Evolutionary conservation across 768 basidiomycete species (phyloP), one percentile per base, ranked within the genome.

Genomic region (Flagelloscypha sp.): DNA sequence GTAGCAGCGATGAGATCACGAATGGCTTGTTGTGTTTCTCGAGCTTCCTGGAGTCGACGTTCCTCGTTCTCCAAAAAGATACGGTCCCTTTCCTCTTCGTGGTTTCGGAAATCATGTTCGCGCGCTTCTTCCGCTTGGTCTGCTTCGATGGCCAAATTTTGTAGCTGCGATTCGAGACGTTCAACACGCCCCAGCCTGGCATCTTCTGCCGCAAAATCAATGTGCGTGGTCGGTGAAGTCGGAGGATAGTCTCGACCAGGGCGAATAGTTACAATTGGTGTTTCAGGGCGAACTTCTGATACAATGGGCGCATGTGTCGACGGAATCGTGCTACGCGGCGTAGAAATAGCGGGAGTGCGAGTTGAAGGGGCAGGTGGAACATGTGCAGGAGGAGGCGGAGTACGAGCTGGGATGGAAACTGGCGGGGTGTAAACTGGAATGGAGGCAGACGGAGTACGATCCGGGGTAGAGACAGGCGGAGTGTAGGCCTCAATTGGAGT

Each of bases 11-110:
- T 58, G 18, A 67, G 48, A 5, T 65, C 62, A 28, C 57, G 51
- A 49, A 76, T 61, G n/a, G 50, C 61, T 3, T 76, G 71, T 13
- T 65, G 58, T 4, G 68, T 65, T 30, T 72, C 65, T 36, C 60
- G 56, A 8, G 74, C 59, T 48, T 84, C 80, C 16, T 63, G 54
- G 15, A 73, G 72, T 24, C 84, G 64, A 28, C 72, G 65, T 3
- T 58, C 66, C 48, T 87, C 78, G 25, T 61, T 62, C 2, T 79
- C 75, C 20, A 65, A 48, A 52, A 84, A 85, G 2, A 76, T 52
- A 6, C 59, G 69, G 13, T 82, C 66, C 6, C 84, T 63, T 33
- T 73, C 75, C 8, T 79, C 74, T 53, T 88, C 85, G 40, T 72
- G 70, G 1, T 59, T 58, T 12, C 72, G 67, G 57, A 84, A 86